Evolutionary conservation across 768 basidiomycete genomes (phyloP), one percentile per base, ranked within the genome.

Genomic region (Rhodotorula babjevae): DNA sequence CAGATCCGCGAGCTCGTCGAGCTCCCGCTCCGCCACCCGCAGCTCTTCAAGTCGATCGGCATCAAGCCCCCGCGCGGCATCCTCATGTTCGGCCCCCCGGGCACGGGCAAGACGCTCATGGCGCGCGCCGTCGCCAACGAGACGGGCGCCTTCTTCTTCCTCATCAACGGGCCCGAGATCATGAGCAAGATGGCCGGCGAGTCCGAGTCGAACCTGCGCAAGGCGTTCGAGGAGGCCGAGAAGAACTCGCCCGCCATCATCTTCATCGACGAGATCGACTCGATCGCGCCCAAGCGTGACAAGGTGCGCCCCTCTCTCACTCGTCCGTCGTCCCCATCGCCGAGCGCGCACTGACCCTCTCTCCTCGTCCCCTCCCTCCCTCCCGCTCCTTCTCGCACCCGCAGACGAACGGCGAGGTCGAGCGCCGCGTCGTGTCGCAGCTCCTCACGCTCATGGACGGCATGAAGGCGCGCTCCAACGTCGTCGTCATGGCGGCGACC

Each of bases 181-280:
- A 99, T 99, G 96, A 92, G 90, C 78, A 98, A 99, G 86, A 99
- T 99, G 96, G 96, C 96, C 65, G 96, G 96, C 77, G 96, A 99
- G 84, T 89, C 88, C 80, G 96, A 99, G 82, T 93, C 91, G 79
- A 99, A 99, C 82, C 84, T 99, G 73, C 85, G 96, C 77, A 99
- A 99, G 82, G 95, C 96, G 40, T 98, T 98, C 81, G 96, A 98
- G 82, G 96, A 99, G 84, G 95, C 96, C 6, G 96, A 99, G 84
- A 99, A 99, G 86, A 99, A 98, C 84, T 93, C 92, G 2, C 96
- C 96, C 33, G 90, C 96, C 47, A 99, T 99, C 84, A 99, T 99
- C 84, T 99, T 99, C 85, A 97, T 97, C 79, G 96, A 99, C 82
- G 96, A 98, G 68, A 91, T 99, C 77, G 96, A 98, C 80, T 97